Percentiles rank a stretch among this genome's conserved stretches.
Evolutionary conservation across 305 asterid genomes (phyloP).

Genomic region (Solanum hybrid): DNA sequence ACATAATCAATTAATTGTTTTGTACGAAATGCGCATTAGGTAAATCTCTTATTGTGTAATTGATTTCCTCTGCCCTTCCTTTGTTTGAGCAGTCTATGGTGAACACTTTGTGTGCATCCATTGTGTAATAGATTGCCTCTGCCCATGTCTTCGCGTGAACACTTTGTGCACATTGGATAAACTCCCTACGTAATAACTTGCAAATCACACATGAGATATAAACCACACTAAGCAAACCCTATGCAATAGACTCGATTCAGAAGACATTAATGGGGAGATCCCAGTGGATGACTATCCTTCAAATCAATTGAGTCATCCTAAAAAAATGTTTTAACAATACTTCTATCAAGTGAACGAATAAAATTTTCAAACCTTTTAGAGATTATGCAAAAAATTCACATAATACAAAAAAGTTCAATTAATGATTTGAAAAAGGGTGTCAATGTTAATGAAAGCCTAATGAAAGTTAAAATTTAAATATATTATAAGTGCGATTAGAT

Average conservation of each 20-base stretch:
- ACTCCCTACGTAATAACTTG: too few relatives aligned
- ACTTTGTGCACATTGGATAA: too few relatives aligned
- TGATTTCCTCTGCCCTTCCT: background rate
- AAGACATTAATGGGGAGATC: too few relatives aligned
- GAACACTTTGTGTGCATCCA: too few relatives aligned
- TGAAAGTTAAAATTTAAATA: background rate
- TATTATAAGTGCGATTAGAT: too few relatives aligned
- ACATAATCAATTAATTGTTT: background rate
- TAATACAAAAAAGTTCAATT: background rate
- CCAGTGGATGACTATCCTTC: rapidly evolving
- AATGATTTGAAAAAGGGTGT: too few relatives aligned
- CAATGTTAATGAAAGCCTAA: background rate
- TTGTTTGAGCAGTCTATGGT: background rate
- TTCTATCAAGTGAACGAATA: background rate
- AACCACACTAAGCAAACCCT: rapidly evolving
- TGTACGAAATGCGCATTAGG: background rate
- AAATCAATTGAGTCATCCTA: background rate
- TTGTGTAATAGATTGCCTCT: background rate
- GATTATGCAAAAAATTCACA: background rate
- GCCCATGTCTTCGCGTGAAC: background rate
- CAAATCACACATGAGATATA: too few relatives aligned
- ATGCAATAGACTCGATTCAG: rapidly evolving
- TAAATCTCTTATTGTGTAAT: background rate
- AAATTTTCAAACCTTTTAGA: background rate
- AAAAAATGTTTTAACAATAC: background rate